Evolutionary conservation across 306 rosid genomes (phyloP).

Genomic region (Biancaea sappan): DNA sequence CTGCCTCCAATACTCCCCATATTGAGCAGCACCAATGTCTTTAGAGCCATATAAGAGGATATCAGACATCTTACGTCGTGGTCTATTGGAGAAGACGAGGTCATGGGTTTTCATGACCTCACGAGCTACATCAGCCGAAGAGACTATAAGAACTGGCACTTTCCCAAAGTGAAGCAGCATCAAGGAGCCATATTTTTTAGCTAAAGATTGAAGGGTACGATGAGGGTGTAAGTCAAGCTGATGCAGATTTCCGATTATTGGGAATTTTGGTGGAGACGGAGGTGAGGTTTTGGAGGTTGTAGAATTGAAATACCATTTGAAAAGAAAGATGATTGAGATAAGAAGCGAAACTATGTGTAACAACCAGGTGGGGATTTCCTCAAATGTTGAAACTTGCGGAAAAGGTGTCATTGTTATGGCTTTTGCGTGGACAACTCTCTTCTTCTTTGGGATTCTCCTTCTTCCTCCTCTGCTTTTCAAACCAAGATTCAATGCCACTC

Average conservation of each 20-base stretch:
- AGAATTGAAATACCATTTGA: slow-evolving; percentile 16
- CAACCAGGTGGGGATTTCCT: not conserved
- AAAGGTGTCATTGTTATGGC: no score
- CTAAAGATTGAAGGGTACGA: slow-evolving; percentile 28
- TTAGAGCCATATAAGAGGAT: slow-evolving; percentile 34
- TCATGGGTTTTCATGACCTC: slow-evolving; percentile 57
- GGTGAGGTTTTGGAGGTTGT: not conserved
- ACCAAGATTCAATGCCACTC: no score
- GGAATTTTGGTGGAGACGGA: slow-evolving; percentile 36
- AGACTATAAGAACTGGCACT: slow-evolving; percentile 44
- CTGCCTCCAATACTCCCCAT: slow-evolving; percentile 48
- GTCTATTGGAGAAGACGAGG: slow-evolving; percentile 44
- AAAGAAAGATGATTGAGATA: not conserved
- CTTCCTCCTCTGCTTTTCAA: no score
- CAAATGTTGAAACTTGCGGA: not conserved
- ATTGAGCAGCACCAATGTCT: slow-evolving; percentile 32
- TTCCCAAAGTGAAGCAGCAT: slow-evolving; percentile 59
- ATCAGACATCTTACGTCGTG: not conserved
- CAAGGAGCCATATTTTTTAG: slow-evolving; percentile 47
- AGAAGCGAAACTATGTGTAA: not conserved
- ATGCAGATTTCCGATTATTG: not conserved
- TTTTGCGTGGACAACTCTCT: no score
- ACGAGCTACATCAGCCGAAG: slow-evolving; percentile 47
- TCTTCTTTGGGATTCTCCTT: no score
- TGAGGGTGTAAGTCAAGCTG: not conserved